Evolutionary conservation across 2,329 filamentous ascomycete species (phyloP).

Genomic region (Aspergillus felis): DNA sequence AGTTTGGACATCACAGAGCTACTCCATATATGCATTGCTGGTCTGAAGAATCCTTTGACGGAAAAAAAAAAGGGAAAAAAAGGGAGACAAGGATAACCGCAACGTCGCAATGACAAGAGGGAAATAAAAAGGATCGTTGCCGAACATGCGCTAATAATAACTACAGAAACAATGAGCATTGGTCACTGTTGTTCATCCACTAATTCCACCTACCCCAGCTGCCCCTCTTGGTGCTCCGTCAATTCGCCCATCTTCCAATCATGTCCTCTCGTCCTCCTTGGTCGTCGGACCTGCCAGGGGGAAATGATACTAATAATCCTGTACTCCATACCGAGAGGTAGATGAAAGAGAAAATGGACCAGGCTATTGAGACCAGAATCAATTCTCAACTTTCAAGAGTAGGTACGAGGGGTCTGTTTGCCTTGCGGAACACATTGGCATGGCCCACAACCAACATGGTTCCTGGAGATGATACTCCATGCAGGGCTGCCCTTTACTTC

Average conservation of each 20-base stretch:
- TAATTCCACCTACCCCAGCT: neutral
- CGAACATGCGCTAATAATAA: neutral
- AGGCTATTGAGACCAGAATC: neutral
- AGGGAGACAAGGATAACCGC: neutral
- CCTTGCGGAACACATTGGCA: neutral
- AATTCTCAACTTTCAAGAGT: neutral
- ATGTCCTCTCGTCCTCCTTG: neutral
- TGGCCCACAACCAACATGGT: neutral
- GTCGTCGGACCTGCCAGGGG: neutral
- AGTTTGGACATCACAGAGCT: neutral
- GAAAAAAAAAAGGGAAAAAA: too few species aligned
- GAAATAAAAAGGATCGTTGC: neutral
- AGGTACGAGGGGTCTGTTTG: neutral
- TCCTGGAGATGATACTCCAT: neutral
- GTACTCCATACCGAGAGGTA: neutral
- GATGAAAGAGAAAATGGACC: neutral
- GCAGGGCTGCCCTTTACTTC: too few species aligned
- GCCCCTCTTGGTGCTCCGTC: neutral
- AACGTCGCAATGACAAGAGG: neutral
- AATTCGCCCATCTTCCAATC: neutral
- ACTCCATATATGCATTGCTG: neutral
- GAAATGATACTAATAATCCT: neutral
- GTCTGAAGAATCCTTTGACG: neutral
- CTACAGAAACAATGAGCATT: neutral
- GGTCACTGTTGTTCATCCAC: neutral